Evolutionary conservation across 2,329 filamentous ascomycete genomes (phyloP).

Genomic region (Sporothrix curviconia): DNA sequence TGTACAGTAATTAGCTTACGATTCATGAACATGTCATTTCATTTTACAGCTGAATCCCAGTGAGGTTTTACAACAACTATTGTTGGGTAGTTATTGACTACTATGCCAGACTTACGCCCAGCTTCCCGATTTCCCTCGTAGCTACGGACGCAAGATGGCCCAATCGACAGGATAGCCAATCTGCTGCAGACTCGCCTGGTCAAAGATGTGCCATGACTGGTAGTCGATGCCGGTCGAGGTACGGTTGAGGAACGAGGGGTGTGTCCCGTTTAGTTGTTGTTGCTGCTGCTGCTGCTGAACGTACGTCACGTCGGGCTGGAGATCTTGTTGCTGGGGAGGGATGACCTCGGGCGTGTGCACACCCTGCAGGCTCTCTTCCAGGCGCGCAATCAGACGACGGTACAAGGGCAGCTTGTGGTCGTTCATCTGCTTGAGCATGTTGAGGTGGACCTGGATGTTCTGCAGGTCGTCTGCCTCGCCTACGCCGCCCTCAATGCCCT

Average conservation of each 20-base stretch:
- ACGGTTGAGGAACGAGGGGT: neutral
- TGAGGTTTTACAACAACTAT: too few species aligned
- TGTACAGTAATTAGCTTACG: too few species aligned
- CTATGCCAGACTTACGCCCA: neutral
- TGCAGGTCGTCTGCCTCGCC: slow-evolving; percentile 15
- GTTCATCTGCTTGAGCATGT: slow-evolving; percentile 14
- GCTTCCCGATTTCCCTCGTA: neutral
- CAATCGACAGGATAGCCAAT: slow-evolving; percentile 2
- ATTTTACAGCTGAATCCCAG: too few species aligned
- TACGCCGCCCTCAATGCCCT: slow-evolving; percentile 15
- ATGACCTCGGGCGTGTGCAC: slow-evolving; percentile 10
- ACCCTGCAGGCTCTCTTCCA: slow-evolving; percentile 15
- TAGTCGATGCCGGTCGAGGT: slow-evolving; percentile 6
- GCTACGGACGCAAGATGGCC: neutral
- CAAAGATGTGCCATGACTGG: slow-evolving; percentile 17
- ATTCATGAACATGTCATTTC: too few species aligned
- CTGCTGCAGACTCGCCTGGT: slow-evolving; percentile 17
- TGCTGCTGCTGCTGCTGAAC: neutral
- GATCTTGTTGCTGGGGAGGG: neutral
- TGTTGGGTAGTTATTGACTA: too few species aligned
- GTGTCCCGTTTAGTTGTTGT: neutral
- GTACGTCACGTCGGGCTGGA: neutral
- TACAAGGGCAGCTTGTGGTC: slow-evolving; percentile 10
- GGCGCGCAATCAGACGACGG: slow-evolving; percentile 9
- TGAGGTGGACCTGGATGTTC: slow-evolving; percentile 17